A percentile compares a stretch with the other conserved stretches of the same genome.
Conservation (phyloP, 805 yeast species). For the Zygosaccharomyces siamensis region DNA sequence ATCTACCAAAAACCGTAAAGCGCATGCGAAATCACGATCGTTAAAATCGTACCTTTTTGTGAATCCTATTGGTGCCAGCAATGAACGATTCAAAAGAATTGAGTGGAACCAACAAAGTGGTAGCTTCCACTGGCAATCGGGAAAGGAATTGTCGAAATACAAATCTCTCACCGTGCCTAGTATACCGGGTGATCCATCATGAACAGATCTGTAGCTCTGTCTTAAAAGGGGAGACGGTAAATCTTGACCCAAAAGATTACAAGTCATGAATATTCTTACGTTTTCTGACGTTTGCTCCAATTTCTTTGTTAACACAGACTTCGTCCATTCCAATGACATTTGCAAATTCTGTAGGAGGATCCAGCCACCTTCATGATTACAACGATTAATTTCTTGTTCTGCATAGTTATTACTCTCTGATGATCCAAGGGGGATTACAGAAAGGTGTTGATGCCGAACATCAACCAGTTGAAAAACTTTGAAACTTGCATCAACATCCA, state of each 20-base stretch:
- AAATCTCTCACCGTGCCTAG: conserved; percentile 19
- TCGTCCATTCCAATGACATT: conserved; percentile 61
- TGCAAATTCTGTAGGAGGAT: conserved; percentile 77
- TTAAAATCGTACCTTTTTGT: conserved; percentile 59
- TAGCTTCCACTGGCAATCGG: conserved; percentile 41
- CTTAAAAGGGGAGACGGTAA: conserved; percentile 54
- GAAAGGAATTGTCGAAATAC: conserved; percentile 10
- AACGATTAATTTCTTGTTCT: conserved; percentile 44
- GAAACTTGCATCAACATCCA: conserved; percentile 63
- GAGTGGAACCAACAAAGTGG: conserved; percentile 69
- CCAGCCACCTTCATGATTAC: conserved; percentile 57
- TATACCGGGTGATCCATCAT: conserved; percentile 58
- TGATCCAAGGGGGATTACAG: conserved; percentile 67
- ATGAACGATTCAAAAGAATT: conserved; percentile 50
- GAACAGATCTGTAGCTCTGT: conserved; percentile 47
- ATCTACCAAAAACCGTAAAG: conserved; percentile 40
- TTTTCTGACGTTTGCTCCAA: conserved; percentile 34
- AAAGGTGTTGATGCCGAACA: conserved; percentile 27
- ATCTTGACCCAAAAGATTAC: conserved; percentile 43
- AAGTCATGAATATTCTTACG: conserved; percentile 63
- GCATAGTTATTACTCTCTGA: conserved; percentile 58
- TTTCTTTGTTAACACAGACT: conserved; percentile 42
- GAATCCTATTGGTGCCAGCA: conserved; percentile 63
- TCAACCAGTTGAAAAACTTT: conserved; percentile 46
- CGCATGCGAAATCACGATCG: conserved; percentile 62